Evolutionary conservation across 495 filamentous ascomycete species (phyloP).

Genomic region (Tuber borchii): DNA sequence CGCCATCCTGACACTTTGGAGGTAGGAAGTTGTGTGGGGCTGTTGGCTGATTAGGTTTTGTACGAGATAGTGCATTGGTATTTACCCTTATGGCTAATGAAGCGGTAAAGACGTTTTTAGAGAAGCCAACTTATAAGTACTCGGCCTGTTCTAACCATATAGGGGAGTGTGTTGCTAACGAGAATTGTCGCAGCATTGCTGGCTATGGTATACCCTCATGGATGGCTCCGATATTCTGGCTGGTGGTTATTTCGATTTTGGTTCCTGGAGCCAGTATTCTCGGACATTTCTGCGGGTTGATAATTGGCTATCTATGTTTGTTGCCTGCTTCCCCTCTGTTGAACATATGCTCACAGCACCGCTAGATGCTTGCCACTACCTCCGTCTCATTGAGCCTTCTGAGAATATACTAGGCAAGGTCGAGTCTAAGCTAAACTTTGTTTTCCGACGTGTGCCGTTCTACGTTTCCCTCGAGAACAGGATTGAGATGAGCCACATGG

Average conservation of each 20-base stretch:
- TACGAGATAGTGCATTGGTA: conserved; percentile 65
- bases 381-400: conserved; percentile 37
- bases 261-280: conserved; percentile 74
- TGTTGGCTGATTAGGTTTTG: conserved; percentile 15
- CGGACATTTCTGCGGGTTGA: conserved; percentile 75
- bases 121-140: conserved; percentile 19
- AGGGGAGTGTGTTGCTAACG: conserved; percentile 52
- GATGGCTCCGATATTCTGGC: conserved; percentile 71
- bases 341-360: not conserved
- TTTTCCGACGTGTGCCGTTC: conserved; percentile 32
- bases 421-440: conserved; percentile 29
- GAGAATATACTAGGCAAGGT: conserved; percentile 40
- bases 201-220: conserved; percentile 80
- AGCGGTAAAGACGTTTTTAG: conserved; percentile 68
- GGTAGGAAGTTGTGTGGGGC: not conserved
- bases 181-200: conserved; percentile 58
- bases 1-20: not conserved
- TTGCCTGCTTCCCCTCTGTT: conserved; percentile 14
- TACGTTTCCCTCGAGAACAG: conserved; percentile 38
- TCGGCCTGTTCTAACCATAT: not conserved
- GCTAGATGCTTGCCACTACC: conserved; percentile 38
- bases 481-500: conserved; percentile 35
- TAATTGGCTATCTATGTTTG: conserved; percentile 79
- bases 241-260: conserved; percentile 64
- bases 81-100: conserved; percentile 80